Base-by-base conservation (phyloP, 257 asterid genomes). In the Salvia rosmarinus region DNA sequence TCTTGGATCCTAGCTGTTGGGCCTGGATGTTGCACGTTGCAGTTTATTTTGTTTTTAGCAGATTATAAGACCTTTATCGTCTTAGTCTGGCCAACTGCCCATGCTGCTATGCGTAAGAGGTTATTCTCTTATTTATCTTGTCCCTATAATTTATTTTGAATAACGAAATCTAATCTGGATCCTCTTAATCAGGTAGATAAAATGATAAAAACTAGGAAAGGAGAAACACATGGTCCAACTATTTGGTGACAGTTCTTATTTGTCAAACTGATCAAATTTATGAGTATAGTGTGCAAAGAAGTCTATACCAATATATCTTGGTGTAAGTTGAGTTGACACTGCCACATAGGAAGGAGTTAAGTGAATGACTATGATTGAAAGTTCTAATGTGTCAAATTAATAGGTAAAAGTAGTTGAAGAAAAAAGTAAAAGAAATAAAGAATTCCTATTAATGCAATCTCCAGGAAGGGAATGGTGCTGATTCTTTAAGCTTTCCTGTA, bases 1-100 rank as follows among this genome's bases (percentile, higher is more conserved):
- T 12, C 35, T 63, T 63, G 52, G 51, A 63, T 20, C 51, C 19
- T 46, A 46, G 51, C 51, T 40, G 10, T 63, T 63, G 12, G 67
- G 67, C 13, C 67, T 17, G 51, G 13, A 61, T 37, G 49, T 61
- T 17, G 19, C 35, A 20, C 39, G 8, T 35, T 49, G 34, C 7
- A 4, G 52, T 51, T 17, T 35, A 9, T 37, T 30, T 3, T 32
- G 40, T 10, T 5, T 12, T 0, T 19, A 39, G 51, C 68, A 5
- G 32, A 40, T 44, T 39, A 20, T 40, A 20, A 63, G 17, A 61
- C 35, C 25, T 34, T 34, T 35, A 44, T 16, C 12, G 10, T 35
- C 14, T 34, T 2, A 7, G 30, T 51, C 1, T 5, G 8, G 61
- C 42, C 28, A 57, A 57, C 30, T 57, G 10, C 21, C 21, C 11